These are phyloP conservation scores for Eucalyptus marginata DNA, from an alignment of 345 rosid genomes.

Conservation along the genomic window DNA sequence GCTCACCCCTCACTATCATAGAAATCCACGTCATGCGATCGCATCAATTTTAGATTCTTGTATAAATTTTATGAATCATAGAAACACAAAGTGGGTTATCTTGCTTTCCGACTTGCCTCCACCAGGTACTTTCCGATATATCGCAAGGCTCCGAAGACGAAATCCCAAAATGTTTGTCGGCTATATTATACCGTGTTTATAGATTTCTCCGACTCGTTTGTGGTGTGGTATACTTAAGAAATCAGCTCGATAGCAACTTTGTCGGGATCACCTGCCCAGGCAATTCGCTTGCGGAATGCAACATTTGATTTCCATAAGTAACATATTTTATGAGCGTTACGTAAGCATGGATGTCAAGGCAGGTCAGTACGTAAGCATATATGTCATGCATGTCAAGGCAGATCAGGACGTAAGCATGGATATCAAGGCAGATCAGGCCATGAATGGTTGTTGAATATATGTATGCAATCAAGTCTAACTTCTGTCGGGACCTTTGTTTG, in stretches of 20 bases:
- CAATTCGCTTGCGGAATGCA: no score
- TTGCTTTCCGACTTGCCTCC: neutral
- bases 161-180: neutral
- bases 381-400: neutral
- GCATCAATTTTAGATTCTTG: neutral
- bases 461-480: neutral
- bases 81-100: neutral
- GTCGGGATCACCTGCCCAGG: neutral
- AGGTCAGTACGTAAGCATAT: no score
- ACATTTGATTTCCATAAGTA: neutral
- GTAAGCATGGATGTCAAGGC: neutral
- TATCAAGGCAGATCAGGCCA: neutral
- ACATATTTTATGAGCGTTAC: neutral
- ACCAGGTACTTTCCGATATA: neutral
- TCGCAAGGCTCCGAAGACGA: neutral
- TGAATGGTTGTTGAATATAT: neutral
- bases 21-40: no score
- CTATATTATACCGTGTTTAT: neutral
- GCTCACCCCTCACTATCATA: neutral
- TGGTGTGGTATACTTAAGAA: neutral
- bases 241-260: neutral
- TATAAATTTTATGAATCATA: neutral
- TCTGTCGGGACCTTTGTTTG: neutral
- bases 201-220: neutral
- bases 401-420: neutral